Base-by-base conservation (phyloP, 1,139 yeast species). In the Protomyces inundatus region DNA sequence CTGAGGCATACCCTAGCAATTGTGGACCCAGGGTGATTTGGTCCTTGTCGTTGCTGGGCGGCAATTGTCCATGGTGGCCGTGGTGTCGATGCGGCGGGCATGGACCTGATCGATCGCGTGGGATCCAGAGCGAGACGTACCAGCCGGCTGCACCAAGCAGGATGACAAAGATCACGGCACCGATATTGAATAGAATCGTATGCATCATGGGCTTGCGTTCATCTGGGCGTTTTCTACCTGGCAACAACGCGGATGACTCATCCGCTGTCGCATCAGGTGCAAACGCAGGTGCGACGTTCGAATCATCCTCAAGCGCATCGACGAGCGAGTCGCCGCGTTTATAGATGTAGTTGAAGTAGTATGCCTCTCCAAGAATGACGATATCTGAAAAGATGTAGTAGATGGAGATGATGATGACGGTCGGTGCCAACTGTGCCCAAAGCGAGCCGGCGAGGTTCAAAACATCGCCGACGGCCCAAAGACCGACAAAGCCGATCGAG, bases 331-430 rank as follows among this genome's bases (percentile, higher is more conserved):
- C 12, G n/a, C 55, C 35, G 34, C 50, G 30, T 48, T 54, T 34
- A 50, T 35, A 16, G 42, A 32, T n/a, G 54, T 12, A 12, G 23
- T 23, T 40, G 54, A 77, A 77, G 75, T 88, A 88, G 53, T 81
- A 70, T 71, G 84, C 88, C 14, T 90, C 85, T 5, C 74, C 71
- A 34, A 88, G 78, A 76, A 87, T 84, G 71, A 86, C 73, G 33
- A 79, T 73, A 73, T 93, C 98, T 0, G 98, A 98, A 39, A 88
- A 75, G 0, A 98, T 91, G 74, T 93, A 93, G 75, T 91, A 93
- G 0, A 91, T 81, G 3, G 98, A 97, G 67, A 93, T 80, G 5
- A 91, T 83, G 35, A 70, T 64, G 45, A 88, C 90, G 70, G 87
- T 87, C 1, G 93, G 88, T 56, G 88, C 77, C 57, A 88, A 77